Evolutionary conservation across 177 flowering plant genomes (phyloP).

Genomic region (Telopea speciosissima): DNA sequence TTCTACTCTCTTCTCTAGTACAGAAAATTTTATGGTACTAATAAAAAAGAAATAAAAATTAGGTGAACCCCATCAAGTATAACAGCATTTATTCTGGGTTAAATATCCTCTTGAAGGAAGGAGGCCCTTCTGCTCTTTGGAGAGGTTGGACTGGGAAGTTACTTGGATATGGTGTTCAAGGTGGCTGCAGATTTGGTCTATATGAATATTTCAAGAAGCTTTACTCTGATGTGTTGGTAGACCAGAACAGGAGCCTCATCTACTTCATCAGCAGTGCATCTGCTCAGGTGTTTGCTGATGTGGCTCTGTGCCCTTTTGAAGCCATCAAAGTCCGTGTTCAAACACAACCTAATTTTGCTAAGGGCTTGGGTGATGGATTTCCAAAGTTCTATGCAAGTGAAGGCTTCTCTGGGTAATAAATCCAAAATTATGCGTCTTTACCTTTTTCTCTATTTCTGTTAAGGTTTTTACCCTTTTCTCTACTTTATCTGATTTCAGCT

Average conservation of each 20-base stretch:
- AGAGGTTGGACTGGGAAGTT: constrained; percentile 90
- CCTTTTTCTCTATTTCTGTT: background rate
- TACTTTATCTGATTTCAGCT: constrained; percentile 38
- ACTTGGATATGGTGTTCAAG: constrained; percentile 88
- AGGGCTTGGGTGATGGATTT: constrained; percentile 83
- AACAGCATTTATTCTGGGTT: constrained; percentile 50
- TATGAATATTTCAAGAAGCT: constrained; percentile 82
- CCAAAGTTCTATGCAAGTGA: constrained; percentile 69
- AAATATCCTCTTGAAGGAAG: constrained; percentile 56
- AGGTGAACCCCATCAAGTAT: constrained; percentile 83
- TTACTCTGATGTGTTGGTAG: constrained; percentile 53
- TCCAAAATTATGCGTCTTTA: background rate
- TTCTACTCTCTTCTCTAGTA: too few relatives aligned
- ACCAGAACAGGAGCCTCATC: constrained; percentile 43
- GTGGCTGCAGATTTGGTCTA: constrained; percentile 83
- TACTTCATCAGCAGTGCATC: constrained; percentile 84
- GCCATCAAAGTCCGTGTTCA: constrained; percentile 89
- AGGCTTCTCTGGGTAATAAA: constrained; percentile 63
- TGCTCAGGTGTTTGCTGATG: constrained; percentile 81
- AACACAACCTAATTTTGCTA: constrained; percentile 62
- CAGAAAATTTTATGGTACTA: background rate
- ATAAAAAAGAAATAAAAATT: background rate
- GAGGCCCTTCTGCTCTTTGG: constrained; percentile 75
- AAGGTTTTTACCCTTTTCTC: background rate
- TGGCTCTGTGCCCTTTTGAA: constrained; percentile 89